Percentiles rank a stretch among this genome's conserved stretches.
Conservation (phyloP, 78 protist species). For the Polysphondylium violaceum region DNA sequence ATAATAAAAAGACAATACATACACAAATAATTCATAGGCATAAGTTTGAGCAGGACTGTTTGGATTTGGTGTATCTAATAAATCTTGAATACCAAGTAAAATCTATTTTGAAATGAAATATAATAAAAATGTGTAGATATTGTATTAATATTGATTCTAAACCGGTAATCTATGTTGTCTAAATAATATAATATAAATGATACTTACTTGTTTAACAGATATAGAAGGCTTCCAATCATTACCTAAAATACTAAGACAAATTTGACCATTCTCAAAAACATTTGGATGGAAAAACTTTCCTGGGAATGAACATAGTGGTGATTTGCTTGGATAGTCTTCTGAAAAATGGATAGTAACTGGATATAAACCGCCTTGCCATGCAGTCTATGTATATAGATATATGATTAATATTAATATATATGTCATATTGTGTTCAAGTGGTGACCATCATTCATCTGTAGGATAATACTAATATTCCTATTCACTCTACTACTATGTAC, state of each 20-base stretch:
- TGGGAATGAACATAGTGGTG: slow-evolving; percentile 89
- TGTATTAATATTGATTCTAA: too few relatives aligned
- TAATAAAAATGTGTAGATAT: not conserved
- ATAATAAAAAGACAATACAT: not conserved
- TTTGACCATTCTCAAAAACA: slow-evolving; percentile 94
- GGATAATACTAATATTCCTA: not conserved
- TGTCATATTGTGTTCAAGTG: too few relatives aligned
- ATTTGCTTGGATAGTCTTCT: slow-evolving; percentile 95
- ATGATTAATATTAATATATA: too few relatives aligned
- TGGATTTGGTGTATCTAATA: slow-evolving; percentile 95
- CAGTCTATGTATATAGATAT: slow-evolving; percentile 67
- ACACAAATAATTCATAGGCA: slow-evolving; percentile 82
- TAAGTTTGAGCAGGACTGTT: slow-evolving; percentile 93
- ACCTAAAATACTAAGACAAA: slow-evolving; percentile 95
- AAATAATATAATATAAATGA: not conserved
- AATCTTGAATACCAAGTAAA: slow-evolving; percentile 95
- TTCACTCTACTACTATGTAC: not conserved
- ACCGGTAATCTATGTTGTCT: not conserved
- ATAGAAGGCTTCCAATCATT: slow-evolving; percentile 97
- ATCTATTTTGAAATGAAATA: slow-evolving; percentile 76
- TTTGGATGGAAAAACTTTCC: slow-evolving; percentile 79
- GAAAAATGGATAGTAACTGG: slow-evolving; percentile 86
- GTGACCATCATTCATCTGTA: not conserved
- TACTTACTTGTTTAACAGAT: slow-evolving; percentile 89
- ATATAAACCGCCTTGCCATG: slow-evolving; percentile 96